Percentiles rank a stretch among this genome's conserved stretches.
phyloP scores from a whole-genome alignment of 176 grass and related monocot species.

The Carex kokanica region DNA sequence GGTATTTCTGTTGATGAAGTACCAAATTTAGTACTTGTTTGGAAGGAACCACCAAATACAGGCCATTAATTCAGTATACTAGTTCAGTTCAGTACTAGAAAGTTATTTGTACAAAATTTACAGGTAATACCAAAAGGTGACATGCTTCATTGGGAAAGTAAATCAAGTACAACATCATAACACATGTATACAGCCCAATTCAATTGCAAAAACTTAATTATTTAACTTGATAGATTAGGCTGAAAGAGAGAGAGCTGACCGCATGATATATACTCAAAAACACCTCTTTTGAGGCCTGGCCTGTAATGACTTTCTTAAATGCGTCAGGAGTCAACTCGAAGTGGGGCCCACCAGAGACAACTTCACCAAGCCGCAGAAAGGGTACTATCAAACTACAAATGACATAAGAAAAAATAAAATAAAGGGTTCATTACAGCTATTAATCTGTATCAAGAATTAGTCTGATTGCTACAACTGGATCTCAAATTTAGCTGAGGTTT shows the following conservation, averaged over 20 bases:
- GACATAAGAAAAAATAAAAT: slow-evolving; percentile 26
- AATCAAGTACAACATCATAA: not conserved
- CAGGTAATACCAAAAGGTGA: not conserved
- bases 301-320: slow-evolving; percentile 71
- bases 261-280: slow-evolving; percentile 66
- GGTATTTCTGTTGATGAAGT: not conserved
- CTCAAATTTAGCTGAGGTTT: not conserved
- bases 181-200: not conserved
- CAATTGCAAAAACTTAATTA: not conserved
- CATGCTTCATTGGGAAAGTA: not conserved
- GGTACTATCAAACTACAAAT: slow-evolving; percentile 67
- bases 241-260: slow-evolving; percentile 35
- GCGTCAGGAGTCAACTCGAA: slow-evolving; percentile 77
- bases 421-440: not conserved
- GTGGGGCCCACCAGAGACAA: slow-evolving; percentile 42
- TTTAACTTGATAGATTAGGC: not conserved
- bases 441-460: not conserved
- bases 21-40: not conserved
- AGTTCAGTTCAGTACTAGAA: slow-evolving; percentile 1
- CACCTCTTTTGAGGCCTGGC: slow-evolving; percentile 63
- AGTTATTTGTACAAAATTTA: not conserved
- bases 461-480: not conserved
- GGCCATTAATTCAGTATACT: not conserved
- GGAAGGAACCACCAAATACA: not conserved
- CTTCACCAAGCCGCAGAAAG: slow-evolving; percentile 86